Base-by-base conservation (phyloP, 805 yeast genomes). In the Zygosaccharomyces pseudorouxii region DNA sequence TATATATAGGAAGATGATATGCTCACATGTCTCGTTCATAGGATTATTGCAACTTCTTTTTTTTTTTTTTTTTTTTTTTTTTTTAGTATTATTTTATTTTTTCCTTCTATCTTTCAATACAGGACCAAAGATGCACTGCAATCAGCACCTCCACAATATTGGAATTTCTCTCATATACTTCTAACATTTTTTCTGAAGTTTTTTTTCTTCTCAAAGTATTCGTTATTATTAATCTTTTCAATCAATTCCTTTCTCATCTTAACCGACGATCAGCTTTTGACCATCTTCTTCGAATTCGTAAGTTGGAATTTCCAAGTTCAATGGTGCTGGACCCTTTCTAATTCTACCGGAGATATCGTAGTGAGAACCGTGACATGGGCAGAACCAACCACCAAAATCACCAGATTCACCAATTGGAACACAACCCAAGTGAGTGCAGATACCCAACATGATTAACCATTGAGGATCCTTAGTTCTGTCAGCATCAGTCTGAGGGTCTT, bases 351-450 rank as follows among this genome's bases (percentile, higher is more conserved):
- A 90, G 76, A 95, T 95, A 77, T 93, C 99, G 76, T 93, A 93
- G 75, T 95, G 99, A 69, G 98, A 92, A 81, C 99, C 99, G 80
- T 95, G 99, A 79, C 99, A 93, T 59, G 99, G 99, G 76, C 99
- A 93, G 92, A 93, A 93, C 99, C 99, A 93, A 71, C 99, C 99
- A 71, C 97, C 98, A 64, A 81, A 93, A 74, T 93, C 99, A 76
- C 99, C 99, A 59, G 97, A 84, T 78, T 93, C 98, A 71, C 99
- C 99, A 67, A 93, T 93, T 61, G 99, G 99, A 55, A 93, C 99
- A 85, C 99, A 93, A 73, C 99, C 99, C 79, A 93, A 84, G 73
- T 93, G 99, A 60, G 99, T 93, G 80, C 99, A 93, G 72, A 93
- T 92, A 77, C 99, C 99, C 76, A 93, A 74, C 99, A 93, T 93